Conservation (phyloP, 805 yeast species). For the Komagataella pastoris region DNA sequence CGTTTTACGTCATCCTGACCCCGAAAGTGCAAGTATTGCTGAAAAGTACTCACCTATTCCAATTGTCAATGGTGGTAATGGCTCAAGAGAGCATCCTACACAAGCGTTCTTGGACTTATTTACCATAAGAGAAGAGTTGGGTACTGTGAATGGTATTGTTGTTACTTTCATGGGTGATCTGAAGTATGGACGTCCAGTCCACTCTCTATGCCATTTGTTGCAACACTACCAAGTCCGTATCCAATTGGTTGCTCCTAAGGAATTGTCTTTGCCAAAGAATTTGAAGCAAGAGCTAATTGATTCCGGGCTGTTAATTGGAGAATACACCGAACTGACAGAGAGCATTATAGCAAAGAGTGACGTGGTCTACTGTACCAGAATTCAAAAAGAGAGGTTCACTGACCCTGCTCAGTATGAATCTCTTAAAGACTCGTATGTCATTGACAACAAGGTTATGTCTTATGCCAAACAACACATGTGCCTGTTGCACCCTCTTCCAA, state of each 20-base stretch:
- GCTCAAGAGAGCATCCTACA: constrained; percentile 96
- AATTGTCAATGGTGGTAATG: constrained; percentile 95
- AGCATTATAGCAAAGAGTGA: constrained; percentile 84
- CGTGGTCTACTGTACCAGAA: constrained; percentile 94
- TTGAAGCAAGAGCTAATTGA: constrained; percentile 53
- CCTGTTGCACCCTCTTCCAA: constrained; percentile 97
- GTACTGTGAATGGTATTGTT: constrained; percentile 95
- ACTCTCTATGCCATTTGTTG: constrained; percentile 82
- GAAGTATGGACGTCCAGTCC: constrained; percentile 97
- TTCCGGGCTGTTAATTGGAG: constrained; percentile 59
- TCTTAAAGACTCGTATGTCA: constrained; percentile 82
- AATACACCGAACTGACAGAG: constrained; percentile 66
- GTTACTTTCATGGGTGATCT: constrained; percentile 98
- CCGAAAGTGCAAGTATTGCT: constrained; percentile 84
- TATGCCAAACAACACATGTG: constrained; percentile 98
- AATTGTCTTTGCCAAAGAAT: constrained; percentile 69
- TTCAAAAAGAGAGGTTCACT: constrained; percentile 91
- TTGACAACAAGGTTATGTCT: constrained; percentile 81
- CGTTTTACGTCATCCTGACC: constrained; percentile 93
- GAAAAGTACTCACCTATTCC: constrained; percentile 96
- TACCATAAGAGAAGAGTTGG: constrained; percentile 97
- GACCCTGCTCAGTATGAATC: constrained; percentile 68
- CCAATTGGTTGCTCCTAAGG: constrained; percentile 85
- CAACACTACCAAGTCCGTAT: constrained; percentile 87
- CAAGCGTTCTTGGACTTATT: constrained; percentile 96